Conservation (phyloP, 768 basidiomycete genomes). For the Sporobolomyces phaffii region DNA sequence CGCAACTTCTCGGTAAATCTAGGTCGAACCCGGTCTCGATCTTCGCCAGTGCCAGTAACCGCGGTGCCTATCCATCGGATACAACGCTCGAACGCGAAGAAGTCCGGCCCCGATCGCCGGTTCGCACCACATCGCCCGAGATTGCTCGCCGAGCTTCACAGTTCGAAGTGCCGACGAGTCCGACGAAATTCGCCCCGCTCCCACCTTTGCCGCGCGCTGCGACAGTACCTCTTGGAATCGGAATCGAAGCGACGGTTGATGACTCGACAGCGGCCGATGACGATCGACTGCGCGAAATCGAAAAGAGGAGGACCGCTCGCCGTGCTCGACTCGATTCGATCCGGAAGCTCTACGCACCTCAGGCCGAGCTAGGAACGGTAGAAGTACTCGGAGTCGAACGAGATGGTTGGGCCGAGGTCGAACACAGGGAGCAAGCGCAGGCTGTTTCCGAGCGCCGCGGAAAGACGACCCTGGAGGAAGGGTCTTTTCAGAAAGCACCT, state of each 20-base stretch:
- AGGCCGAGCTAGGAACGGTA: background rate
- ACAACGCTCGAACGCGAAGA: background rate
- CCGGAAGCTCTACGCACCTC: background rate
- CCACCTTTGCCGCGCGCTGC: background rate
- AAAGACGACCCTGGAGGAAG: too few relatives aligned
- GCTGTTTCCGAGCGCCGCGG: background rate
- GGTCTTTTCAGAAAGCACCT: too few relatives aligned
- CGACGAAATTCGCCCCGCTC: background rate
- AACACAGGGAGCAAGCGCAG: background rate
- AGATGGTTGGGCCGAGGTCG: slow-evolving; percentile 9
- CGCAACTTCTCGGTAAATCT: slow-evolving; percentile 8
- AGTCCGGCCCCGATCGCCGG: background rate
- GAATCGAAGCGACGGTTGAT: background rate
- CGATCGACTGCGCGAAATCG: too few relatives aligned
- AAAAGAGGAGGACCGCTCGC: background rate
- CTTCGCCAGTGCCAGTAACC: background rate
- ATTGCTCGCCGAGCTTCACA: background rate
- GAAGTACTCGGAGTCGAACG: background rate
- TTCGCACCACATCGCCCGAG: slow-evolving; percentile 15
- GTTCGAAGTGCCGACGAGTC: background rate
- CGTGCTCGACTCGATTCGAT: slow-evolving; percentile 3
- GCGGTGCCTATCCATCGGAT: background rate
- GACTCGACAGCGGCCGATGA: too few relatives aligned
- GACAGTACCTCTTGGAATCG: too few relatives aligned
- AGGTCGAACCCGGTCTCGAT: slow-evolving; percentile 4